Base-by-base conservation (phyloP, 768 basidiomycete species). In the Russula foetens region DNA sequence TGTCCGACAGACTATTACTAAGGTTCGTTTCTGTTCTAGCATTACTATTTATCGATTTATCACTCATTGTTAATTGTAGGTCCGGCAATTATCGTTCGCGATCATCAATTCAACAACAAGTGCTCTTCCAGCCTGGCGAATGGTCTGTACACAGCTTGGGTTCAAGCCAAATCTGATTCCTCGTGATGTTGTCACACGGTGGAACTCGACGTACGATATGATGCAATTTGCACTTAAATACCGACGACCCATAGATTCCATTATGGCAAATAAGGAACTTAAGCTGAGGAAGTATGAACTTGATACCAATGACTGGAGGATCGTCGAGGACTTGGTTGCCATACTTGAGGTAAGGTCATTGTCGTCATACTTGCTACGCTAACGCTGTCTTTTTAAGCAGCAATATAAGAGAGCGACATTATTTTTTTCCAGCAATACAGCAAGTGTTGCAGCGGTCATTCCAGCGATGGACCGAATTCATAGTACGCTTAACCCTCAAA, bases 131-230 rank as follows among this genome's bases (percentile, higher is more conserved):
- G 21, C 53, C 1, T 55, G 53, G 53, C 12, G 41, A 9, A 33
- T 9, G 31, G 9, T 33, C 31, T 33, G 31, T 33, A 33, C 31
- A 5, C 31, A 9, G 9, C 31, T 33, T 33, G 31, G 31, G 9
- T 33, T 33, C 4, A 54, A 54, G 29, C 14, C 43, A 39, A 6
- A 29, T 24, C n/a, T 54, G 12, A 19, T 54, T 11, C 43, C 43
- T 23, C 29, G 9, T 0, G 68, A 74, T 60, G 66, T 73, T 5
- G 4, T 50, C 0, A 73, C 71, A 1, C 9, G 59, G 0, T 73
- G 70, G 71, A 72, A 72, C 45, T 70, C 67, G 1, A 62, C 55
- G 0, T 62, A n/a, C 8, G 24, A 62, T 11, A 57, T 62, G 55
- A 43, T 62, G 0, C 7, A 68, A 53, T 24, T 66, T 2, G 55